Percentiles rank a stretch among this genome's conserved stretches.
Evolutionary conservation across 83 land plant species (phyloP).

Genomic region (Isoetes engelmannii): DNA sequence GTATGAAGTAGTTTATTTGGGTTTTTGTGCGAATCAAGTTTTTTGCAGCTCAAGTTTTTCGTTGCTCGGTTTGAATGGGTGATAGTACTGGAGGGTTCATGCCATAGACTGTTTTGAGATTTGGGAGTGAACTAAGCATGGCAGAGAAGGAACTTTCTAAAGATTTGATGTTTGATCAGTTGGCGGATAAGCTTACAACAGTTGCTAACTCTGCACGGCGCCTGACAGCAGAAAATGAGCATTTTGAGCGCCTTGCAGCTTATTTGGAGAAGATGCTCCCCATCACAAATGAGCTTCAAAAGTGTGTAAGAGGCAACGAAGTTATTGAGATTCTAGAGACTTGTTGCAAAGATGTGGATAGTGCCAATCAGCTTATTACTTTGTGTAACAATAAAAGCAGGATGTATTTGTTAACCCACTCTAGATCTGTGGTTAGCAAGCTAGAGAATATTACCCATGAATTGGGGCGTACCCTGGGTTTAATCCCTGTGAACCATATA

Average conservation of each 20-base stretch:
- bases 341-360: conserved; percentile 27
- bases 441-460: conserved; percentile 33
- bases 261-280: conserved; percentile 29
- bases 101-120: no score
- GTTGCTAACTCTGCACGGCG: conserved; percentile 27
- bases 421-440: conserved; percentile 24
- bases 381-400: conserved; percentile 32
- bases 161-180: no score
- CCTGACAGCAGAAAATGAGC: conserved; percentile 28
- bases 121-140: no score
- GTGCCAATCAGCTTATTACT: conserved; percentile 21
- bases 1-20: no score
- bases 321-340: conserved; percentile 31
- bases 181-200: conserved; percentile 31
- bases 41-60: no score
- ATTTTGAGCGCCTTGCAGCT: conserved; percentile 25
- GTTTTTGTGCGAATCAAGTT: no score
- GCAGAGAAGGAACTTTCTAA: no score
- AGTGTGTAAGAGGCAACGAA: conserved; percentile 20
- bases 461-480: conserved; percentile 37
- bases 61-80: no score
- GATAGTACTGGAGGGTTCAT: no score
- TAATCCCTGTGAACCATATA: conserved; percentile 32
- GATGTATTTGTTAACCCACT: conserved; percentile 32
- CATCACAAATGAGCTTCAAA: conserved; percentile 28